Percentiles rank a stretch among this genome's conserved stretches.
These are phyloP conservation scores for Cryphonectria carpinicola DNA, from an alignment of 2,329 filamentous ascomycete species.

Conservation along the genomic window DNA sequence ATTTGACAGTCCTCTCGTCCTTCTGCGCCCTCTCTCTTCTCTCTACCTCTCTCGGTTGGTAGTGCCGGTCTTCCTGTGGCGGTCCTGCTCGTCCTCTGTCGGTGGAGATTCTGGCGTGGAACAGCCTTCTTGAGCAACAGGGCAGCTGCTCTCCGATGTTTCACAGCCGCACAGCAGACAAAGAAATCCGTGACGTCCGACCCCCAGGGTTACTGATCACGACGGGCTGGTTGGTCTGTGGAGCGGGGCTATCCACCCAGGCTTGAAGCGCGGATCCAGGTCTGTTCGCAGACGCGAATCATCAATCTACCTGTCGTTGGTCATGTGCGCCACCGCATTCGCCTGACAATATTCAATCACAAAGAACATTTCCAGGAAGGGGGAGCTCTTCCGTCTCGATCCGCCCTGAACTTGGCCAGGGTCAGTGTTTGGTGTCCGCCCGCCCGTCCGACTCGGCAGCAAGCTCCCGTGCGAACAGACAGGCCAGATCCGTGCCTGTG, in stretches of 20 bases:
- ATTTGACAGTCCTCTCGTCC: slow-evolving; percentile 4
- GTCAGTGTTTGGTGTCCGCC: slow-evolving; percentile 24
- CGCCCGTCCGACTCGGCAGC: slow-evolving; percentile 29
- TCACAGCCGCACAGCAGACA: slow-evolving; percentile 39
- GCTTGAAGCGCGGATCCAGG: slow-evolving; percentile 16
- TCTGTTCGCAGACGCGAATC: slow-evolving; percentile 19
- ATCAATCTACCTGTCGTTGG: slow-evolving; percentile 21
- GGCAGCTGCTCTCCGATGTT: slow-evolving; percentile 38
- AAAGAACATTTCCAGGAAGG: slow-evolving; percentile 7
- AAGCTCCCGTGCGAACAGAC: slow-evolving; percentile 30
- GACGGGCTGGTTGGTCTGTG: slow-evolving; percentile 21
- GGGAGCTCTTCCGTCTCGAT: background rate
- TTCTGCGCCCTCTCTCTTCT: slow-evolving; percentile 11
- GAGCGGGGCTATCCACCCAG: slow-evolving; percentile 15
- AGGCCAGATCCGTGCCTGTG: slow-evolving; percentile 21
- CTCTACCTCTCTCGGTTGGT: background rate
- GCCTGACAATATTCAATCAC: slow-evolving; percentile 15
- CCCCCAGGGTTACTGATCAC: slow-evolving; percentile 14
- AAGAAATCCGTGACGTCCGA: slow-evolving; percentile 37
- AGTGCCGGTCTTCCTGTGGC: background rate
- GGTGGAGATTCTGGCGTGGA: slow-evolving; percentile 13
- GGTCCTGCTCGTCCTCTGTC: slow-evolving; percentile 8
- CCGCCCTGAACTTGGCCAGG: slow-evolving; percentile 20
- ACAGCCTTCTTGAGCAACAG: slow-evolving; percentile 31
- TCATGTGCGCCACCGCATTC: slow-evolving; percentile 17